phyloP scores from a whole-genome alignment of 2,329 filamentous ascomycete species.

The Trichoderma sp. region DNA sequence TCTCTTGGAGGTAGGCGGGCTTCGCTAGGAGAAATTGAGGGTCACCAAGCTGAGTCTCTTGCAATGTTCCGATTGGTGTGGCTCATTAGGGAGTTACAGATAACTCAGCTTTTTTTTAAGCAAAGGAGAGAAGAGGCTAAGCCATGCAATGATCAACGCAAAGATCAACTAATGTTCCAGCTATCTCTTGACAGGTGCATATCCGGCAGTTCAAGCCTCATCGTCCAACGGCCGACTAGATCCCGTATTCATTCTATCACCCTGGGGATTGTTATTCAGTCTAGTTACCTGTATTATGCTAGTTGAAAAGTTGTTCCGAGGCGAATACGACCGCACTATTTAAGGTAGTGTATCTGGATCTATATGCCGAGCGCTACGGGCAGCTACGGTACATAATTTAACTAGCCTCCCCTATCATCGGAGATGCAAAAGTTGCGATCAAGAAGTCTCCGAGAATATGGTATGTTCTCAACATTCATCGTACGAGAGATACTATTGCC shows the following conservation, averaged over 20 bases:
- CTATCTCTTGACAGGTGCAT: neutral
- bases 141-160: neutral
- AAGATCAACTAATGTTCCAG: neutral
- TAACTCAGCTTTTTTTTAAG: neutral
- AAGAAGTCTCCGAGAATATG: neutral
- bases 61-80: neutral
- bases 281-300: neutral
- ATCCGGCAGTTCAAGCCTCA: neutral
- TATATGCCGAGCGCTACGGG: neutral
- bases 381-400: neutral
- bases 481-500: neutral
- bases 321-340: neutral
- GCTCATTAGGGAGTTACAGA: neutral
- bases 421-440: neutral
- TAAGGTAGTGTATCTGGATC: neutral
- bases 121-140: accelerated
- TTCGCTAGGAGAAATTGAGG: neutral
- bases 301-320: neutral
- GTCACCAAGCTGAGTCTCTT: neutral
- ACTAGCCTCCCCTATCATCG: neutral
- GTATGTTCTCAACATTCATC: neutral
- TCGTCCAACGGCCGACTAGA: neutral
- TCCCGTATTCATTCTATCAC: neutral
- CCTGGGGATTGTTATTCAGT: neutral
- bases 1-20: neutral